Percentiles rank a stretch among this genome's conserved stretches.
Evolutionary conservation across 1,139 yeast genomes (phyloP).

Genomic region (Suzukiozyma palmioleophila): DNA sequence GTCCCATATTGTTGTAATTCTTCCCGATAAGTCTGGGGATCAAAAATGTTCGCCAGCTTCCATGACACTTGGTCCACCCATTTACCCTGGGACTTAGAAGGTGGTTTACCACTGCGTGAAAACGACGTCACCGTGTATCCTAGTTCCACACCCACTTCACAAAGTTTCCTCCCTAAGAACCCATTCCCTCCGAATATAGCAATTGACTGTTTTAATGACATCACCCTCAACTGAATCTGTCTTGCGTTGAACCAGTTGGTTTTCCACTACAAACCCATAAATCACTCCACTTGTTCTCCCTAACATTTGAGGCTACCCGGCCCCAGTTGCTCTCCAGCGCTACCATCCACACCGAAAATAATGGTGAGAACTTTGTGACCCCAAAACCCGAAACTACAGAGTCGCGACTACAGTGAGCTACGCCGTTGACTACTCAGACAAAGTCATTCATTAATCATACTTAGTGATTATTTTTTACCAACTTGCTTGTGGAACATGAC

Average conservation of each 20-base stretch:
- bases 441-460: too few species aligned
- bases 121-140: slow-evolving; percentile 66
- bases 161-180: slow-evolving; percentile 68
- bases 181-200: slow-evolving; percentile 89
- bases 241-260: too few species aligned
- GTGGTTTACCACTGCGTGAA: slow-evolving; percentile 58
- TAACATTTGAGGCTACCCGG: too few species aligned
- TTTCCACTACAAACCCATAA: neutral
- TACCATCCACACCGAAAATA: too few species aligned
- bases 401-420: too few species aligned
- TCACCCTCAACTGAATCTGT: slow-evolving; percentile 1
- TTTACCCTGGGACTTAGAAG: slow-evolving; percentile 20
- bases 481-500: slow-evolving; percentile 39
- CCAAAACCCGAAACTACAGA: too few species aligned
- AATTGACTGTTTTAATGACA: slow-evolving; percentile 27
- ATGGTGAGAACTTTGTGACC: too few species aligned
- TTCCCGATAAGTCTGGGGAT: slow-evolving; percentile 52
- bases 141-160: slow-evolving; percentile 58
- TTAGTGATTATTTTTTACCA: slow-evolving; percentile 17
- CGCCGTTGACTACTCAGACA: too few species aligned
- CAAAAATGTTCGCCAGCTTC: slow-evolving; percentile 64
- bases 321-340: too few species aligned
- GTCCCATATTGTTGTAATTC: slow-evolving; percentile 49
- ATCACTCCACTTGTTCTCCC: neutral
- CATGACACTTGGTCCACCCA: slow-evolving; percentile 66